Evolutionary conservation across 768 basidiomycete genomes (phyloP).

Genomic region (Chalciporus chontae): DNA sequence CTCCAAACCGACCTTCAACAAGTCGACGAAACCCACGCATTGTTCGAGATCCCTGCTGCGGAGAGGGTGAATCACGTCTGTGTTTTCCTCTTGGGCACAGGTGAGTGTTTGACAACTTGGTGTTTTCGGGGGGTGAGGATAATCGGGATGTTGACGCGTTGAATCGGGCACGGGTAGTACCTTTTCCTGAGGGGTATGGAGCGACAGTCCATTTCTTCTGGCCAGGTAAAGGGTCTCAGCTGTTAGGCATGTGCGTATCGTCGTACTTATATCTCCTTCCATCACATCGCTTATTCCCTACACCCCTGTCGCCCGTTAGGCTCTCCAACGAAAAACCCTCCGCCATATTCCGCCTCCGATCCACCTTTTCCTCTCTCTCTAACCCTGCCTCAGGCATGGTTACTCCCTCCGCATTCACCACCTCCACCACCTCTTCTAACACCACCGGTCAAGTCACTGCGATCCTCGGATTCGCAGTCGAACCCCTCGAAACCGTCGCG

Average conservation of each 20-base stretch:
- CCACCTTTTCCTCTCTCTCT: slow-evolving; percentile 46
- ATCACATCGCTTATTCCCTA: neutral
- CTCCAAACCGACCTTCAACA: slow-evolving; percentile 79
- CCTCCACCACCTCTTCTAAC: slow-evolving; percentile 12
- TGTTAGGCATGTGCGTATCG: slow-evolving; percentile 71
- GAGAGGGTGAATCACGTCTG: slow-evolving; percentile 80
- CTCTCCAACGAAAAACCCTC: slow-evolving; percentile 88
- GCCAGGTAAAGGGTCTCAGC: slow-evolving; percentile 84
- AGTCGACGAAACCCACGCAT: slow-evolving; percentile 79
- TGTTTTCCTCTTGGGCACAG: slow-evolving; percentile 77
- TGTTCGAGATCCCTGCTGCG: slow-evolving; percentile 70
- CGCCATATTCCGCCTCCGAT: slow-evolving; percentile 80
- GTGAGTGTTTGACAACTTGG: slow-evolving; percentile 44
- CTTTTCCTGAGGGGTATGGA: slow-evolving; percentile 81
- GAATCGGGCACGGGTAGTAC: slow-evolving; percentile 38
- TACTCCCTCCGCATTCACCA: slow-evolving; percentile 32
- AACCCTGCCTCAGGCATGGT: slow-evolving; percentile 29
- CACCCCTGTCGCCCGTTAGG: slow-evolving; percentile 37
- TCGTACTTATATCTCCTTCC: neutral
- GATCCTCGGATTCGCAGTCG: slow-evolving; percentile 76
- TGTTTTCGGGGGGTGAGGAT: too few relatives aligned
- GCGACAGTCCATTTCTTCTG: slow-evolving; percentile 83
- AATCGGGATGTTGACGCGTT: neutral
- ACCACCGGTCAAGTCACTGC: slow-evolving; percentile 56
- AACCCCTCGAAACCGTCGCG: slow-evolving; percentile 63